Evolutionary conservation across 345 rosid genomes (phyloP).

Genomic region (Pugionium cornutum): DNA sequence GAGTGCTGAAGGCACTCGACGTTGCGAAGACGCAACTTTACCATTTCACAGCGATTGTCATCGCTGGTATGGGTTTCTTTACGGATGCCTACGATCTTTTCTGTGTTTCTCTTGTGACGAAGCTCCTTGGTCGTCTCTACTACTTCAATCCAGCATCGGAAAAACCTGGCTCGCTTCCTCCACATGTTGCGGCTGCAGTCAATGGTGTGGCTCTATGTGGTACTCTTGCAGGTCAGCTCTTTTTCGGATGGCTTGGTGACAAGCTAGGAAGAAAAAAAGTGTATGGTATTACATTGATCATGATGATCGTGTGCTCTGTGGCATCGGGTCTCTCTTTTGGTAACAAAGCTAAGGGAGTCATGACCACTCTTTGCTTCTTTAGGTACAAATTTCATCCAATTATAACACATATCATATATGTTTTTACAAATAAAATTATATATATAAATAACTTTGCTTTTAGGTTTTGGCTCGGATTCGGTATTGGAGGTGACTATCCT

Average conservation of each 20-base stretch:
- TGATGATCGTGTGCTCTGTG: conserved; percentile 61
- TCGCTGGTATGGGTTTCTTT: conserved; percentile 82
- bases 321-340: conserved; percentile 67
- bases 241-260: conserved; percentile 74
- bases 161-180: conserved; percentile 49
- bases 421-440: no score
- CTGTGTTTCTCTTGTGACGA: conserved; percentile 58
- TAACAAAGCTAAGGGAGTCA: conserved; percentile 38
- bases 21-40: conserved; percentile 58
- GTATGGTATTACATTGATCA: conserved; percentile 56
- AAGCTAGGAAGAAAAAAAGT: conserved; percentile 64
- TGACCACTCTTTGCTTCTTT: conserved; percentile 64
- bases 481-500: conserved; percentile 85
- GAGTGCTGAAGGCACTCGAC: conserved; percentile 68
- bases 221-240: conserved; percentile 55
- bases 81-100: conserved; percentile 82
- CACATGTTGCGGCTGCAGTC: conserved; percentile 43
- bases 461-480: conserved; percentile 75
- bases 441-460: neutral
- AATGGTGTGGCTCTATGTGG: conserved; percentile 63
- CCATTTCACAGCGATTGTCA: conserved; percentile 62
- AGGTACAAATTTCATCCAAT: neutral
- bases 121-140: conserved; percentile 72
- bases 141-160: conserved; percentile 46
- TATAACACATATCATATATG: neutral